Evolutionary conservation across 306 rosid genomes (phyloP).

Genomic region (Acacia melanoxylon): DNA sequence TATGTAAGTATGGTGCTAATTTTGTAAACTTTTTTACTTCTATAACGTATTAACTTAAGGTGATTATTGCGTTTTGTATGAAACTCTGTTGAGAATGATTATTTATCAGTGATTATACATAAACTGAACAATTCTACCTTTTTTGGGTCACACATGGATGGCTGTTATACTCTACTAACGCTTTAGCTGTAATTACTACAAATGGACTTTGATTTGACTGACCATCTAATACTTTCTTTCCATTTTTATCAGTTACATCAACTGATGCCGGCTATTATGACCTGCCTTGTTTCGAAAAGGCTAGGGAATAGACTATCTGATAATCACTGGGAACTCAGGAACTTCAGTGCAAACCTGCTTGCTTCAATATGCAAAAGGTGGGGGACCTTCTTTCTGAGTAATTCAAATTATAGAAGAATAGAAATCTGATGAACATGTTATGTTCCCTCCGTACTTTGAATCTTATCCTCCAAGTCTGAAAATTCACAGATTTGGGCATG

Average conservation of each 20-base stretch:
- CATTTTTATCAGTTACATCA: conserved; percentile 76
- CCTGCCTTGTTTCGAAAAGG: conserved; percentile 84
- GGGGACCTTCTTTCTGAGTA: conserved; percentile 32
- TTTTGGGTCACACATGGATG: conserved; percentile 12
- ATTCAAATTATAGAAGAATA: background rate
- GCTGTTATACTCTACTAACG: conserved; percentile 10
- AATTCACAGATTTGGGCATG: conserved; percentile 76
- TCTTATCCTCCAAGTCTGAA: conserved; percentile 24
- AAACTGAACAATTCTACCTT: background rate
- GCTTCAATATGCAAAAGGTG: conserved; percentile 88
- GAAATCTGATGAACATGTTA: conserved; percentile 1
- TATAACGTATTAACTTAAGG: background rate
- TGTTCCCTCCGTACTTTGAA: background rate
- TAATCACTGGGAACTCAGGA: conserved; percentile 94
- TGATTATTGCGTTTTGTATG: conserved; percentile 21
- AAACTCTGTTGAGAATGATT: conserved; percentile 20
- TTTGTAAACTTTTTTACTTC: conserved; percentile 25
- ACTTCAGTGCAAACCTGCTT: conserved; percentile 73
- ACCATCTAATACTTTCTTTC: conserved; percentile 32
- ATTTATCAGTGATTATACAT: conserved; percentile 22
- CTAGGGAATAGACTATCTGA: conserved; percentile 75
- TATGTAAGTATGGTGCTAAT: conserved; percentile 62
- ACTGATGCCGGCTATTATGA: conserved; percentile 85
- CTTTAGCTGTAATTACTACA: conserved; percentile 24
- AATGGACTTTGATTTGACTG: conserved; percentile 20